Base-by-base conservation (phyloP, 2,329 filamentous ascomycete genomes). In the Lojkania enalia region DNA sequence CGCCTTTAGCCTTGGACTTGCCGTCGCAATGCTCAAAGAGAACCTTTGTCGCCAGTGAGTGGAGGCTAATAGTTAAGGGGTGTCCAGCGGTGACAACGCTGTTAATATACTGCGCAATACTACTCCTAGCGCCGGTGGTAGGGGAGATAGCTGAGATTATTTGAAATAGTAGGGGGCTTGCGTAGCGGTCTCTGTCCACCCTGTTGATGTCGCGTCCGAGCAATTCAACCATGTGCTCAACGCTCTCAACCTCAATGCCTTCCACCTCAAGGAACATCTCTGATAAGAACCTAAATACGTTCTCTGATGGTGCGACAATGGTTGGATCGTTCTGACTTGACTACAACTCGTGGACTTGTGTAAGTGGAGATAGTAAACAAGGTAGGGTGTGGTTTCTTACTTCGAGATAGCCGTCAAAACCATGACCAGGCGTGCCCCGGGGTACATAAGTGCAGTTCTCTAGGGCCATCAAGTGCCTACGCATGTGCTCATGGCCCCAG, bases 1-100 rank as follows among this genome's bases (percentile, higher is more conserved):
- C 66, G 29, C 68, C 71, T 21, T 57, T 54, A 1, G 71, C 71
- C 37, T 49, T 83, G 46, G 76, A 73, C 23, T 76, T 77, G 6
- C 69, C 60, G n/a, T 77, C 80, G 63, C 80, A 83, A 1, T 82
- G 79, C 14, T 85, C 83, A 50, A 84, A 85, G 23, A 74, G 70
- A 62, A 89, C 68, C 59, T 82, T 83, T 33, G 84, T 83, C 50
- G 79, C 86, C 27, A 87, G 67, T 9, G 77, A 81, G 66, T 85
- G 84, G 3, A 76, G 71, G 25, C 74, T 71, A 35, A 84, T 67
- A 39, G 80, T 77, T 1, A 84, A 74, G 7, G 74, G 75, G 57
- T 81, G 79, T 38, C 70, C 66, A 14, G 73, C 74, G 46, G 74
- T 71, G 11, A 71, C 69, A 2, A 71, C 67, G 23, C 71, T 57